These are phyloP conservation scores for Blastobotrys indianensis DNA, from an alignment of 1,139 yeast species.

Conservation along the genomic window DNA sequence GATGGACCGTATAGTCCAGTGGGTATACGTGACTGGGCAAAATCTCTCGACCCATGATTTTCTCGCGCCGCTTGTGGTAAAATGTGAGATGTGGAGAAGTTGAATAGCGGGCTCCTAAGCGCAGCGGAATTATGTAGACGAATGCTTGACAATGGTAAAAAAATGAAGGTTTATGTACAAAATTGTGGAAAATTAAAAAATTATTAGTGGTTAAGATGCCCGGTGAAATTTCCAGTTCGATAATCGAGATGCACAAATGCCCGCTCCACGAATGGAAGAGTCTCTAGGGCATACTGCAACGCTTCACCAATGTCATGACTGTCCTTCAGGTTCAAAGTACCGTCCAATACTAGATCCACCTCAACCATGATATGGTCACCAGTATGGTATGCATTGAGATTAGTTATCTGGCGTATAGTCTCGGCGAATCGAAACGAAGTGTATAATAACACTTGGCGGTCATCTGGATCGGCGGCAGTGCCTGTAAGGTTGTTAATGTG, in stretches of 20 bases:
- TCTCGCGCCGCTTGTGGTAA: no score
- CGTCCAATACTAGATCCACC: conserved; percentile 61
- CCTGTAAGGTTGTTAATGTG: conserved; percentile 75
- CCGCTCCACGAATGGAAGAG: conserved; percentile 69
- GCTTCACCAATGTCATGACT: conserved; percentile 80
- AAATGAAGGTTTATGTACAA: no score
- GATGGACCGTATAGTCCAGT: conserved; percentile 56
- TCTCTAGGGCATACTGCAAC: conserved; percentile 70
- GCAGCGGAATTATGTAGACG: not conserved
- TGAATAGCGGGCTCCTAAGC: not conserved
- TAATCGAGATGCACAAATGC: conserved; percentile 81
- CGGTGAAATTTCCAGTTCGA: conserved; percentile 36
- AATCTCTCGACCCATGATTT: conserved; percentile 45
- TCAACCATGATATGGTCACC: conserved; percentile 76
- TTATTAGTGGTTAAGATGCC: conserved; percentile 28
- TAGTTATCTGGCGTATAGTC: conserved; percentile 57
- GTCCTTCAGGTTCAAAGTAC: conserved; percentile 52
- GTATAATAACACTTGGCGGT: conserved; percentile 61
- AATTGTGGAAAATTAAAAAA: not conserved
- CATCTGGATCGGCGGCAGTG: conserved; percentile 57
- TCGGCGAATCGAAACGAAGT: conserved; percentile 66
- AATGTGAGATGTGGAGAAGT: not conserved
- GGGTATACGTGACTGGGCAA: conserved; percentile 71
- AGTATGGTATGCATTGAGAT: conserved; percentile 67
- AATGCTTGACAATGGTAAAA: no score